Evolutionary conservation across 495 filamentous ascomycete genomes (phyloP).

Genomic region (Chaetomium tenue): DNA sequence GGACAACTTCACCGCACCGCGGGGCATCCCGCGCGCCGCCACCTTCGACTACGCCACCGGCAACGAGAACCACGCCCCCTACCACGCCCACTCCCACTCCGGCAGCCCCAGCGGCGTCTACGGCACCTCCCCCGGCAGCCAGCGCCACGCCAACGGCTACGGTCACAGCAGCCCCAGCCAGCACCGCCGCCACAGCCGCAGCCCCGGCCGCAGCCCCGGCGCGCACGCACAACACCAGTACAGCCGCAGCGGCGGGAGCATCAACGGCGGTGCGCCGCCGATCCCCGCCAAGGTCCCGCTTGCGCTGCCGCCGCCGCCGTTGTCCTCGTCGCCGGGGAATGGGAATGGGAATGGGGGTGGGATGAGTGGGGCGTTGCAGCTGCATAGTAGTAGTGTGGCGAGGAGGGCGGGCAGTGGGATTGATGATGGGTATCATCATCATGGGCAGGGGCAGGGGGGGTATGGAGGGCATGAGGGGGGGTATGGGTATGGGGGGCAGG

Average conservation of each 20-base stretch:
- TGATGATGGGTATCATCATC: slow-evolving; percentile 18
- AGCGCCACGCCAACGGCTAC: not conserved
- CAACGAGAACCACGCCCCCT: slow-evolving; percentile 21
- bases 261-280: slow-evolving; percentile 41
- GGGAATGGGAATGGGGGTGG: slow-evolving; percentile 19
- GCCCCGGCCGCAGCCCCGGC: not conserved
- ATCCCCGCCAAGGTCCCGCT: slow-evolving; percentile 76
- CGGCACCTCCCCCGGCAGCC: slow-evolving; percentile 6
- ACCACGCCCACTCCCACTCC: not conserved
- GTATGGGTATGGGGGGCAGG: not conserved
- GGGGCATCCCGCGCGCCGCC: slow-evolving; percentile 39
- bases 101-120: not conserved
- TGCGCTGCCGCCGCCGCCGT: slow-evolving; percentile 27
- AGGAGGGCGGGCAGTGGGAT: slow-evolving; percentile 18
- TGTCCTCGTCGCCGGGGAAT: not conserved
- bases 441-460: not conserved
- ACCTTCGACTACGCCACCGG: slow-evolving; percentile 43
- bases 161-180: slow-evolving; percentile 16
- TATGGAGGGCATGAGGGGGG: not conserved
- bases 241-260: not conserved
- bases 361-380: slow-evolving; percentile 44
- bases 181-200: slow-evolving; percentile 26
- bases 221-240: too few species aligned
- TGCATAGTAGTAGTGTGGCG: slow-evolving; percentile 36
- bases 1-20: slow-evolving; percentile 44